Conservation (phyloP, 495 filamentous ascomycete genomes). For the Penicillium desertorum region DNA sequence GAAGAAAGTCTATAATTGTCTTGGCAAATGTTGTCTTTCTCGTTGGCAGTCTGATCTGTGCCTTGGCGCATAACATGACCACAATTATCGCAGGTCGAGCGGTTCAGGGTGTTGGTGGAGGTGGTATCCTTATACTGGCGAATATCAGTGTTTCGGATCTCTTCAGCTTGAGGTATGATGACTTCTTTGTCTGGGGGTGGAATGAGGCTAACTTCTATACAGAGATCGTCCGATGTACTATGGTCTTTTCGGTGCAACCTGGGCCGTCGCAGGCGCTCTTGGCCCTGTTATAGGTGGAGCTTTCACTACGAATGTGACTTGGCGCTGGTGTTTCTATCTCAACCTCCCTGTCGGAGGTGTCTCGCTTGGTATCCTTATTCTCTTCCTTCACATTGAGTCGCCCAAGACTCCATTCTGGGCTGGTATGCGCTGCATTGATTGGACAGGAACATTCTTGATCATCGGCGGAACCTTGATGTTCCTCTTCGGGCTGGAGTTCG, state of each 20-base stretch:
- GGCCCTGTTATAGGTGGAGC: constrained; percentile 76
- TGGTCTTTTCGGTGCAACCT: constrained; percentile 65
- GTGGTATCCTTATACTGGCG: constrained; percentile 75
- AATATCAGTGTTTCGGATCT: constrained; percentile 82
- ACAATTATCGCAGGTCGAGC: constrained; percentile 76
- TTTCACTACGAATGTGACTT: constrained; percentile 62
- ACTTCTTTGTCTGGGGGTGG: not conserved
- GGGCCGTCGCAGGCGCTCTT: constrained; percentile 71
- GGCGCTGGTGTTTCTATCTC: constrained; percentile 67
- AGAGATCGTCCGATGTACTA: constrained; percentile 64
- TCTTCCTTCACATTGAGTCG: constrained; percentile 74
- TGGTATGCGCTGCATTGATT: constrained; percentile 76
- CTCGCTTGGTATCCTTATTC: constrained; percentile 62
- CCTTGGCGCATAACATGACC: constrained; percentile 61
- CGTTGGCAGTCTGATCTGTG: constrained; percentile 71
- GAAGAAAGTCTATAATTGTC: constrained; percentile 76
- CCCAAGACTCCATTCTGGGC: constrained; percentile 67
- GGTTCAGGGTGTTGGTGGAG: constrained; percentile 81
- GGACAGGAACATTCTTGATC: constrained; percentile 66
- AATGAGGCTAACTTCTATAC: constrained; percentile 19
- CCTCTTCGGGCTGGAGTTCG: constrained; percentile 75
- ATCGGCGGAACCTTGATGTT: constrained; percentile 80
- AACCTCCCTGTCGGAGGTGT: constrained; percentile 73
- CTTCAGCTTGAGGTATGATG: constrained; percentile 62
- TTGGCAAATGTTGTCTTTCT: constrained; percentile 73